These are phyloP conservation scores for Botrytis sinoallii DNA, from an alignment of 2,329 filamentous ascomycete species.

Conservation along the genomic window DNA sequence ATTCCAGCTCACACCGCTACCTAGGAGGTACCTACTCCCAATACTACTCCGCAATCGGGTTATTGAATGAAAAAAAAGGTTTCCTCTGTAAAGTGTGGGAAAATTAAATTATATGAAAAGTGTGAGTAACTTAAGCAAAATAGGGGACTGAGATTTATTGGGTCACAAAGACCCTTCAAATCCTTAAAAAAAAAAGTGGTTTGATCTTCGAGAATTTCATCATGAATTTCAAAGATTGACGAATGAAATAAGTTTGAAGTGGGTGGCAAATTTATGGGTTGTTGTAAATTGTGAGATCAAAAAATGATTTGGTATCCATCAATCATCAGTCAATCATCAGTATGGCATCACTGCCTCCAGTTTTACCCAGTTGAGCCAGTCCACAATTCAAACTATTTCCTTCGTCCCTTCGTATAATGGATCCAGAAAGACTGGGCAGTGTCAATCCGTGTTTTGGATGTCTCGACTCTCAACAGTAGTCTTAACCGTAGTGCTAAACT, in stretches of 20 bases:
- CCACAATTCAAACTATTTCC: background rate
- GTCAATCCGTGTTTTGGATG: background rate
- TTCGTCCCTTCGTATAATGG: background rate
- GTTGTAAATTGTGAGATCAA: background rate
- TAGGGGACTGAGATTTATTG: background rate
- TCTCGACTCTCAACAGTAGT: background rate
- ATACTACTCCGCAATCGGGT: background rate
- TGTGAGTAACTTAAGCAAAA: background rate
- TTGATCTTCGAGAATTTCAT: background rate
- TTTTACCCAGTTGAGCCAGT: background rate
- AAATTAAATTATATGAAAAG: background rate
- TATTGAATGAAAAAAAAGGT: background rate
- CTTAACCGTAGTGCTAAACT: background rate
- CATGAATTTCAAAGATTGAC: background rate
- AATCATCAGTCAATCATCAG: background rate
- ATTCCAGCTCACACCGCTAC: constrained; percentile 5
- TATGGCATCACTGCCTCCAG: background rate
- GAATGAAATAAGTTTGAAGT: background rate
- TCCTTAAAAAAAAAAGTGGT: background rate
- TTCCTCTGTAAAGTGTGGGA: background rate
- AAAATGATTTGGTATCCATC: background rate
- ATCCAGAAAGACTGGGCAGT: background rate
- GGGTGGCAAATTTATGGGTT: background rate
- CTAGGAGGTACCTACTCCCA: background rate
- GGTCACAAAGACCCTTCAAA: background rate